Evolutionary conservation across 106 monocot genomes (phyloP), one percentile per base, ranked within the genome.

Genomic region (Acorus calamus): DNA sequence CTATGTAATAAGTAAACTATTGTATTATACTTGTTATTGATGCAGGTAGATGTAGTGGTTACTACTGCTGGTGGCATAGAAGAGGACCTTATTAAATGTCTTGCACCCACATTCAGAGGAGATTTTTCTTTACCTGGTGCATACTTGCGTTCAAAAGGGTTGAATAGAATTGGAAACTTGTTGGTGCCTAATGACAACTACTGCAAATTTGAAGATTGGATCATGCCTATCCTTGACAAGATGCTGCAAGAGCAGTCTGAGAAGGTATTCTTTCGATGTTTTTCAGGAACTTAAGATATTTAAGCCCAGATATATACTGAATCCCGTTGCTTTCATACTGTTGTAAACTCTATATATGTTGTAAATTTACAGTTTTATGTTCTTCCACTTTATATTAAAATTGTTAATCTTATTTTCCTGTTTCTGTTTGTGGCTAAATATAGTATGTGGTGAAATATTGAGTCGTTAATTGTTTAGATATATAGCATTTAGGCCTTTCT

Each of bases 141-240:
- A 6, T 53, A 46, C 42, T 64, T 96, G 62, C 86, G 96, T 41
- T 90, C 96, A 41, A 96, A 87, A 71, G 96, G 96, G 59, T 82
- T 96, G 59, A 96, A 96, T 78, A 77, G 96, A 11, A 96, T 96
- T 59, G 96, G 90, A 51, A 96, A 91, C 60, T 64, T 96, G 44
- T 69, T 96, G 80, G 90, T 96, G 45, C 96, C 96, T 61, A 96
- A 96, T 83, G 87, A 91, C 59, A 96, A 96, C 65, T 96, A 96
- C 71, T 96, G 96, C 84, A 91, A 84, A 77, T 96, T 96, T 81
- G 96, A 96, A 67, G 85, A 96, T 69, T 96, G 96, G 96, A 83
- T 96, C 50, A 87, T 83, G 69, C 96, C 96, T 52, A 84, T 87
- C 72, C 76, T 96, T 63, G 80, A 96, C 49, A 60, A 90, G 67